phyloP scores from a whole-genome alignment of 2,329 filamentous ascomycete genomes.

The Xylaria sp. region DNA sequence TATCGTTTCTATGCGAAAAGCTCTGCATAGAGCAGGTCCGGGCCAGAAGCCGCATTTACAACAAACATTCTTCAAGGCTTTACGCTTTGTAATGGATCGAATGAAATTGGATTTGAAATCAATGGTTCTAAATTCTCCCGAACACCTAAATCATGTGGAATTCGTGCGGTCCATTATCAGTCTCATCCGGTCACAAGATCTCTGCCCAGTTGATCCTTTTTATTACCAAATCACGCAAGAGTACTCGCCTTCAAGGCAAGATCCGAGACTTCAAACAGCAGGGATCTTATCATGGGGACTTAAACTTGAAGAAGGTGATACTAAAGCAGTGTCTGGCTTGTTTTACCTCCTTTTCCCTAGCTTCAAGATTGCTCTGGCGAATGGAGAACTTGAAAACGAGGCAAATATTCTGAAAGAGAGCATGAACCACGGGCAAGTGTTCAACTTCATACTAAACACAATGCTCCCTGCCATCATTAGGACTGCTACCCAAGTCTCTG shows the following conservation, averaged over 20 bases:
- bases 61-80: constrained; percentile 55
- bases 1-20: constrained; percentile 62
- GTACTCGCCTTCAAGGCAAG: constrained; percentile 65
- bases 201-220: constrained; percentile 64
- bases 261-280: constrained; percentile 66
- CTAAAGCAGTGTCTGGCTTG: constrained; percentile 58
- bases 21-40: constrained; percentile 54
- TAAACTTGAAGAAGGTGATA: constrained; percentile 63
- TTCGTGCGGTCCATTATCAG: constrained; percentile 64
- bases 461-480: constrained; percentile 66
- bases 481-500: constrained; percentile 49
- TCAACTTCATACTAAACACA: constrained; percentile 59
- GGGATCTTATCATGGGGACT: constrained; percentile 66
- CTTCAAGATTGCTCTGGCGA: constrained; percentile 64
- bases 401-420: constrained; percentile 57
- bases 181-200: constrained; percentile 65
- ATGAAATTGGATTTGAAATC: constrained; percentile 62
- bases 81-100: constrained; percentile 63
- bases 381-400: constrained; percentile 60
- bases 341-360: constrained; percentile 68
- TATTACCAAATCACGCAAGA: constrained; percentile 66
- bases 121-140: constrained; percentile 49
- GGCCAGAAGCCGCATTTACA: constrained; percentile 52
- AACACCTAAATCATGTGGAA: constrained; percentile 59
- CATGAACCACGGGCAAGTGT: constrained; percentile 59